Evolutionary conservation across 345 rosid genomes (phyloP).

Genomic region (Turnera subulata): DNA sequence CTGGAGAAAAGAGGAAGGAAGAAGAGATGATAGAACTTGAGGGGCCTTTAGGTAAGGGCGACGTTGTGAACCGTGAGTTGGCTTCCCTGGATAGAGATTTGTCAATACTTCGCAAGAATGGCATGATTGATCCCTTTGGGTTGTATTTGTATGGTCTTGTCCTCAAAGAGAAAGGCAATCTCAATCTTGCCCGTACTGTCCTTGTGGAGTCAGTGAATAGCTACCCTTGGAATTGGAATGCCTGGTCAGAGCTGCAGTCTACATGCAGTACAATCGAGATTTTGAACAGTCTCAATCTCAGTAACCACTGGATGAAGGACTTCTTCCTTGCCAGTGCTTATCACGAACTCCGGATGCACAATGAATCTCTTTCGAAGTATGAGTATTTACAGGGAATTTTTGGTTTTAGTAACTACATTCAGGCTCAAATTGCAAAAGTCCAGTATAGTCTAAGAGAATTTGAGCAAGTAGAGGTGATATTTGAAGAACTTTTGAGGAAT

Average conservation of each 20-base stretch:
- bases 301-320: constrained; percentile 96
- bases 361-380: constrained; percentile 67
- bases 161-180: constrained; percentile 86
- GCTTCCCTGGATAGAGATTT: constrained; percentile 80
- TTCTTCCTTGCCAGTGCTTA: constrained; percentile 83
- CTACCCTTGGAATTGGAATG: constrained; percentile 99
- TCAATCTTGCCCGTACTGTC: constrained; percentile 60
- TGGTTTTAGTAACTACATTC: constrained; percentile 75
- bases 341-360: constrained; percentile 90
- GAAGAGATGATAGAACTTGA: constrained; percentile 93
- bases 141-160: constrained; percentile 82
- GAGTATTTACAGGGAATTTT: constrained; percentile 69
- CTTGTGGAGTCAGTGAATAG: constrained; percentile 86
- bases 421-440: constrained; percentile 92
- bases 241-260: constrained; percentile 92
- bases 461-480: constrained; percentile 91
- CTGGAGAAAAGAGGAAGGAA: constrained; percentile 96
- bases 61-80: constrained; percentile 68
- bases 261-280: constrained; percentile 66
- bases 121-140: constrained; percentile 75
- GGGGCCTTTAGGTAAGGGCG: constrained; percentile 79
- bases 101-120: constrained; percentile 61
- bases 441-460: constrained; percentile 89
- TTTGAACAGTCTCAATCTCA: constrained; percentile 66
- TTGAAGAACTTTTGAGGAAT: constrained; percentile 77